phyloP scores from a whole-genome alignment of 164 flowering plant species.

The Chimonanthus praecox region DNA sequence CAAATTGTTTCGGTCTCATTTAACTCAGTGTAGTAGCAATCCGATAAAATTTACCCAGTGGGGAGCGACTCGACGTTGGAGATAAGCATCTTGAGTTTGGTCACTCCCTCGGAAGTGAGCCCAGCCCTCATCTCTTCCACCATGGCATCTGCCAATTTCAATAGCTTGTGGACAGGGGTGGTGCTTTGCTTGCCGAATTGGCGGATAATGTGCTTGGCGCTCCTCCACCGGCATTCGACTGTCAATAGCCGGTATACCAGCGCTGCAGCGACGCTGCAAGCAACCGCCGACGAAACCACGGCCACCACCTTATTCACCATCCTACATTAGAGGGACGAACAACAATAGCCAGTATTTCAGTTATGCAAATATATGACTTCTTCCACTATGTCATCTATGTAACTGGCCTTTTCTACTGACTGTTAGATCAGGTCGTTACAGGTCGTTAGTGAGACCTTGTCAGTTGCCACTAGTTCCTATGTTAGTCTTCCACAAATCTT shows the following conservation, averaged over 20 bases:
- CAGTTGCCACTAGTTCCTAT: too few species aligned
- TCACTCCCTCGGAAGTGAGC: slow-evolving; percentile 17
- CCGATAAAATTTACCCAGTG: too few species aligned
- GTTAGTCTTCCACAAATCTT: too few species aligned
- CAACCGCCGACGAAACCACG: neutral
- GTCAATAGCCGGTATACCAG: neutral
- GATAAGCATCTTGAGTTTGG: slow-evolving; percentile 29
- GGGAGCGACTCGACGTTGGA: slow-evolving; percentile 36
- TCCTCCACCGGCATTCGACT: slow-evolving; percentile 28
- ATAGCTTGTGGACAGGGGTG: slow-evolving; percentile 42
- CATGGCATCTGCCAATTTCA: slow-evolving; percentile 39
- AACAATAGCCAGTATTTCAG: too few species aligned
- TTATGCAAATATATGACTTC: too few species aligned
- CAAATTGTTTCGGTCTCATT: too few species aligned
- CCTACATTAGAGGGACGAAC: neutral
- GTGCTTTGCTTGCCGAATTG: slow-evolving; percentile 42
- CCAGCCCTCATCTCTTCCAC: slow-evolving; percentile 35
- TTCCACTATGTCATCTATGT: too few species aligned
- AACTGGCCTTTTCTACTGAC: too few species aligned
- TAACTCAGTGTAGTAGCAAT: too few species aligned
- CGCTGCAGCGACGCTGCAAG: slow-evolving; percentile 2
- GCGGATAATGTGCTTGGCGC: slow-evolving; percentile 27
- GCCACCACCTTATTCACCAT: slow-evolving; percentile 5
- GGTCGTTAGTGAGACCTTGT: too few species aligned
- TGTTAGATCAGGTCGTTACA: too few species aligned